phyloP scores from a whole-genome alignment of 495 filamentous ascomycete genomes.

The Podospora tetraspora region DNA sequence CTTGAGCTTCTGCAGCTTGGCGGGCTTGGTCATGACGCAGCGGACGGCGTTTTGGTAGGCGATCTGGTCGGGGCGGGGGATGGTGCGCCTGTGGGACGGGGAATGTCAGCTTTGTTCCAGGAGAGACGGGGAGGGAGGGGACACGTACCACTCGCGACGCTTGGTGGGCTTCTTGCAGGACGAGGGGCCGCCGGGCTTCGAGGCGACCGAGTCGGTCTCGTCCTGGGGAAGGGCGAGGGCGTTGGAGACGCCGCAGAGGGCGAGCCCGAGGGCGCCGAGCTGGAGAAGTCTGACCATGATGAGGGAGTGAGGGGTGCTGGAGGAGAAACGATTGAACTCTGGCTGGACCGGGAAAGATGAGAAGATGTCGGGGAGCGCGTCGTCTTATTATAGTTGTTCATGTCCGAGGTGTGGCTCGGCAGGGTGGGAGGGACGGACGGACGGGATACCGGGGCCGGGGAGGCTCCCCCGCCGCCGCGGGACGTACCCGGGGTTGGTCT shows the following conservation, averaged over 20 bases:
- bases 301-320: neutral
- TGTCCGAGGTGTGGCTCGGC: neutral
- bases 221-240: neutral
- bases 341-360: too few species aligned
- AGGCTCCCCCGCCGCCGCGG: neutral
- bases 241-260: conserved; percentile 1
- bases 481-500: too few species aligned
- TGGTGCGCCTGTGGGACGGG: conserved; percentile 36
- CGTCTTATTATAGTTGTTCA: neutral
- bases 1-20: conserved; percentile 40
- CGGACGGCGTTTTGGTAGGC: conserved; percentile 55
- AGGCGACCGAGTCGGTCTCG: neutral
- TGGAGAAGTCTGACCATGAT: conserved; percentile 6
- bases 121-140: neutral
- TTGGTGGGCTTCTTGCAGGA: neutral
- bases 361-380: too few species aligned
- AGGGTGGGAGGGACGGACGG: too few species aligned
- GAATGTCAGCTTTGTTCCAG: neutral
- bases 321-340: neutral
- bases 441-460: neutral
- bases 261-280: conserved; percentile 7
- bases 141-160: conserved; percentile 3
- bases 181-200: neutral
- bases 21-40: conserved; percentile 42
- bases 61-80: conserved; percentile 42